Conservation (phyloP, 2,329 filamentous ascomycete species). For the Rhinocladiella similis region DNA sequence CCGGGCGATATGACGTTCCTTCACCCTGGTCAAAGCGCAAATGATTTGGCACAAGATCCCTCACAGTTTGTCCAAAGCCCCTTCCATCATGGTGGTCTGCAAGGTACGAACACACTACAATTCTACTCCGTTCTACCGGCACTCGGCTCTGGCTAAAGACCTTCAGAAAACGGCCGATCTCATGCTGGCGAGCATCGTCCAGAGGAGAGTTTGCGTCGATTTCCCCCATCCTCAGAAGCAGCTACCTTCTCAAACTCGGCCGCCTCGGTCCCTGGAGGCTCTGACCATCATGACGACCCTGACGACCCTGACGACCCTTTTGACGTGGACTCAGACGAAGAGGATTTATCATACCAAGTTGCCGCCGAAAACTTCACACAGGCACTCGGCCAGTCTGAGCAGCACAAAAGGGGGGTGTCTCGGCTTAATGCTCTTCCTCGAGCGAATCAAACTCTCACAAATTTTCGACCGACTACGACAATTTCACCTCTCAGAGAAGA, state of each 20-base stretch:
- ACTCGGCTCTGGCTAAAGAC: not conserved
- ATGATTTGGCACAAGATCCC: not conserved
- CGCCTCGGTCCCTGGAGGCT: not conserved
- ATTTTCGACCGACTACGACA: constrained; percentile 28
- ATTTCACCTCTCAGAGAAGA: constrained; percentile 76
- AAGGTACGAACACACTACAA: not conserved
- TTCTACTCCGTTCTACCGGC: not conserved
- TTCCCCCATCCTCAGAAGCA: not conserved
- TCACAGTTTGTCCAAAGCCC: not conserved
- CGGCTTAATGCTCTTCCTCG: constrained; percentile 4
- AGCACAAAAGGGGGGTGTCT: constrained; percentile 6
- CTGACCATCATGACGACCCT: constrained; percentile 54
- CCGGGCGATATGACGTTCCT: not conserved
- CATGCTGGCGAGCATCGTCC: no score
- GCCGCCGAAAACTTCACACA: constrained; percentile 31
- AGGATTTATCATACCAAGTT: constrained; percentile 31
- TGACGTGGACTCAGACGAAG: constrained; percentile 56
- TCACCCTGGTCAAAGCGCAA: not conserved
- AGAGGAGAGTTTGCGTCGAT: no score
- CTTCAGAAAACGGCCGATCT: not conserved
- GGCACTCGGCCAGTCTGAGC: constrained; percentile 31
- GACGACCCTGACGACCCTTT: constrained; percentile 63
- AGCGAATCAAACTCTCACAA: constrained; percentile 14
- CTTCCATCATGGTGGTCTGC: not conserved
- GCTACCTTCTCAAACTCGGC: not conserved